These are phyloP conservation scores for Fusarium mangiferae DNA, from an alignment of 2,329 filamentous ascomycete genomes.

Conservation along the genomic window DNA sequence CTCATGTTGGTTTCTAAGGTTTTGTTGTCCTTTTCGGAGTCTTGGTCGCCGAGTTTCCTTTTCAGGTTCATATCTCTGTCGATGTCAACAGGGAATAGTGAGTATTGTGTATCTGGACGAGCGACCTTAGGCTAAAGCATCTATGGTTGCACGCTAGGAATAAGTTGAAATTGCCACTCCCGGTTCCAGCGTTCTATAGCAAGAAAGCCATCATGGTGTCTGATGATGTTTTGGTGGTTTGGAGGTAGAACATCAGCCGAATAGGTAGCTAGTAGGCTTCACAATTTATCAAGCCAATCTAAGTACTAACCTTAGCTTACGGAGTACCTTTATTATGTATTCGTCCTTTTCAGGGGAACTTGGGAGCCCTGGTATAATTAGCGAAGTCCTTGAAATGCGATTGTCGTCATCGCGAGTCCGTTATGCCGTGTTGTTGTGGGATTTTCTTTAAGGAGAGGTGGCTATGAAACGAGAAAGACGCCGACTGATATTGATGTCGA, in stretches of 20 bases:
- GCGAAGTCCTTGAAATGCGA: background rate
- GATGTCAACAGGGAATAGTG: constrained; percentile 2
- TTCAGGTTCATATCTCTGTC: constrained; percentile 27
- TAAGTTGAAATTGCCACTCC: background rate
- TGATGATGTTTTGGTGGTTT: background rate
- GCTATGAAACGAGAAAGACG: background rate
- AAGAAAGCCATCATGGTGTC: background rate
- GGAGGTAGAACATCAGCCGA: background rate
- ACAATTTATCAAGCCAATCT: background rate
- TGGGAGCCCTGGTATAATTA: background rate
- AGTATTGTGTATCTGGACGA: background rate
- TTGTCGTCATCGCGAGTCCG: background rate
- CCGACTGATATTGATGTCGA: background rate
- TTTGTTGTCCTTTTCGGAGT: constrained; percentile 45
- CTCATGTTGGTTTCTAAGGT: constrained; percentile 7
- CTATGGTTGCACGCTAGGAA: background rate
- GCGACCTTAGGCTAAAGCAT: constrained; percentile 22
- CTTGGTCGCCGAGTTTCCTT: constrained; percentile 41
- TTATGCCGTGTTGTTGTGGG: background rate
- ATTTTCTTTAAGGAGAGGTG: background rate
- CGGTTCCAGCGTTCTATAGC: background rate
- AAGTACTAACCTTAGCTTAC: background rate
- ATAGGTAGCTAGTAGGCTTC: background rate
- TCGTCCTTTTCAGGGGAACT: too few species aligned
- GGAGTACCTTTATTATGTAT: background rate